These are phyloP conservation scores for Naganishia albida DNA, from an alignment of 1,284 basidiomycete genomes.

Conservation along the genomic window DNA sequence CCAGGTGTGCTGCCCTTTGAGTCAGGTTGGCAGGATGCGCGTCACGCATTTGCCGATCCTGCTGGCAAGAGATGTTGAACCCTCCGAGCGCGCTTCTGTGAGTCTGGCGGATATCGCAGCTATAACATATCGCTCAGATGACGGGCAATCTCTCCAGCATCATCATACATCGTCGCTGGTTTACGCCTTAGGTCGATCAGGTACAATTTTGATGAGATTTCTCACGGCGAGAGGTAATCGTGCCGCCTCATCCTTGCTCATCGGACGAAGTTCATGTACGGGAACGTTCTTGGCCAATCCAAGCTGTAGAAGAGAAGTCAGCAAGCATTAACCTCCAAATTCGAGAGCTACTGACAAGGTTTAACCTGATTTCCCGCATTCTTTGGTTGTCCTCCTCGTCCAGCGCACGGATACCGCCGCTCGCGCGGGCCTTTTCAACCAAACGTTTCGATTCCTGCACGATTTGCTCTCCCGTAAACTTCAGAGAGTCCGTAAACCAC, in stretches of 20 bases:
- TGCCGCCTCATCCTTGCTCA: slow-evolving; percentile 28
- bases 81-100: too few relatives aligned
- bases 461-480: slow-evolving; percentile 26
- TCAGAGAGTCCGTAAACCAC: slow-evolving; percentile 30
- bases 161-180: too few relatives aligned
- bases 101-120: too few relatives aligned
- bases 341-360: slow-evolving; percentile 21
- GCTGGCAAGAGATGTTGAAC: too few relatives aligned
- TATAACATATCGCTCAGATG: too few relatives aligned
- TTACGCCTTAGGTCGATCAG: not conserved
- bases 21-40: too few relatives aligned
- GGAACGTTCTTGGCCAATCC: slow-evolving; percentile 34
- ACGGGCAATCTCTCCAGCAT: too few relatives aligned
- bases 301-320: slow-evolving; percentile 20
- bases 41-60: too few relatives aligned
- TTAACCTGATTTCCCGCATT: slow-evolving; percentile 26
- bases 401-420: not conserved
- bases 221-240: slow-evolving; percentile 29
- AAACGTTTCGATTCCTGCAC: slow-evolving; percentile 24
- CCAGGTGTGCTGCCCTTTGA: too few relatives aligned
- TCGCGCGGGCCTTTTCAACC: slow-evolving; percentile 11
- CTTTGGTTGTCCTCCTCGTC: slow-evolving; percentile 20
- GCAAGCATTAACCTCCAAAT: not conserved
- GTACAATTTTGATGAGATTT: slow-evolving; percentile 32
- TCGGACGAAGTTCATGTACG: slow-evolving; percentile 34